Evolutionary conservation across 345 rosid genomes (phyloP), one percentile per base, ranked within the genome.

Genomic region (Rhizophora mangle): DNA sequence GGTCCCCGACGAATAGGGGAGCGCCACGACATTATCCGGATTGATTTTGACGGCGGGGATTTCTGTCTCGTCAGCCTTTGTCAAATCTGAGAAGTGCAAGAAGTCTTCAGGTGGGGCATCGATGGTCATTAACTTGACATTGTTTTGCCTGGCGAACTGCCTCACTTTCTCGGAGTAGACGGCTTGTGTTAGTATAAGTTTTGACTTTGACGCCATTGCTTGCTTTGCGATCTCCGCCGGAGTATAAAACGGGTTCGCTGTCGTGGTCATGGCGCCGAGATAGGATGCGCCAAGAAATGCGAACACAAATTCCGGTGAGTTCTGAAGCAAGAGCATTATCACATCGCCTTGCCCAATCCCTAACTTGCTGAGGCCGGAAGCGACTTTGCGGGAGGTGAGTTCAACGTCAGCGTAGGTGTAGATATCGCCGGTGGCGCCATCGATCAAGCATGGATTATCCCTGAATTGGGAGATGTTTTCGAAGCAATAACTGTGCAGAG

Each of bases 1-100:
- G 2, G 99, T 95, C 0, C 99, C 99, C 1, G 99, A 95, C 5
- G 99, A 95, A 66, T 88, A 95, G 2, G 96, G 99, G 0, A 95
- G 85, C 9, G 96, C 97, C 65, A 90, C 92, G 6, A 88, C 92
- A 49, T 95, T 94, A 24, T 89, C 84, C 0, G 93, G 72, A 2
- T 63, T 62, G 61, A 95, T 75, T 13, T 84, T 67, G 8, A 78
- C 86, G 0, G 62, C 52, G 0, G 86, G 85, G 2, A 81, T 62
- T 0, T 81, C 74, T 5, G 60, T 66, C 68, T 87, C 92, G 27
- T 88, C 84, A 6, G 85, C 72, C 11, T 70, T 64, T 20, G 83
- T 63, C 54, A 92, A 26, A 69, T 89, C 93, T 0, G 89, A 75
- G 87, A 89, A 95, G 4, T 88, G 88, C 66, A 85, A 62, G 69